Percentiles rank a stretch among this genome's conserved stretches.
These are phyloP conservation scores for Fraxinus nigra DNA, from an alignment of 305 asterid genomes.

Conservation along the genomic window DNA sequence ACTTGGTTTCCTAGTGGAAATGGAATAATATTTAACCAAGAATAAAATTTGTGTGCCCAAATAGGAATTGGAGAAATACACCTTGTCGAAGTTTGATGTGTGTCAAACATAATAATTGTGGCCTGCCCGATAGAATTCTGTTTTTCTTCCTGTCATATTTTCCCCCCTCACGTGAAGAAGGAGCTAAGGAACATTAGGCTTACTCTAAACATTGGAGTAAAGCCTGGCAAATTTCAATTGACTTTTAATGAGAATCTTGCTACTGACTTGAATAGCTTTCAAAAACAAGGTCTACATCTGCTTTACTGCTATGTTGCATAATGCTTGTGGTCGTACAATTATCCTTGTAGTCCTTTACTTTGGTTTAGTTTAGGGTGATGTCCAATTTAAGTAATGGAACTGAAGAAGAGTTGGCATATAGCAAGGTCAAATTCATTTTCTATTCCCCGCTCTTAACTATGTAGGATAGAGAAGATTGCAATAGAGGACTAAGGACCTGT, in stretches of 20 bases:
- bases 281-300: background rate
- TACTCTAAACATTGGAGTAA: background rate
- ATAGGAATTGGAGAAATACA: background rate
- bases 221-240: background rate
- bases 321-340: background rate
- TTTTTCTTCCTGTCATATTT: background rate
- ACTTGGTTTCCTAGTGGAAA: background rate
- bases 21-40: background rate
- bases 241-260: background rate
- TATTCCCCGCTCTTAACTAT: background rate
- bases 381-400: background rate
- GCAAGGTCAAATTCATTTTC: background rate
- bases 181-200: background rate
- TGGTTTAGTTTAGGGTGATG: background rate
- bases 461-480: background rate
- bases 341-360: background rate
- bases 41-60: background rate
- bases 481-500: background rate
- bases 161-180: background rate
- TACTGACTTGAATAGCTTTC: background rate
- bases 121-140: background rate
- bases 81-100: background rate
- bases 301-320: background rate
- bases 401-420: background rate
- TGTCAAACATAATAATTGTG: background rate